Base-by-base conservation (phyloP, 352 stramenopile species). In the Thraustochytrium striatum region DNA sequence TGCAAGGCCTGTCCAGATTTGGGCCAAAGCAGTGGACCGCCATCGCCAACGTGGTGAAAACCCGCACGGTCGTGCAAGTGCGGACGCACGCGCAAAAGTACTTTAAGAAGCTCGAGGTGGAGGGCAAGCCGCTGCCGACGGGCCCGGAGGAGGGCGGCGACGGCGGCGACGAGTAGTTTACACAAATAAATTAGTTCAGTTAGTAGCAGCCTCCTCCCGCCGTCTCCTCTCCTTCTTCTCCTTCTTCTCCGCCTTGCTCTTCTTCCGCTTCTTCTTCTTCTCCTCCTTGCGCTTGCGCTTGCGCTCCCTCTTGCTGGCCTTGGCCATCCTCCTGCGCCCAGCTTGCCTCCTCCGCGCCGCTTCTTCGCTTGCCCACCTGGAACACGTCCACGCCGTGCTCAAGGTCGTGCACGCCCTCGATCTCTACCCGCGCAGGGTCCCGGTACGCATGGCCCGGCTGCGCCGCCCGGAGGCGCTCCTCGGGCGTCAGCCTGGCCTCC, bases 31-130 rank as follows among this genome's bases (percentile, higher is more conserved):
- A 98, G 82, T 99, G 96, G 96, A 98, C 98, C 83, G 97, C 97
- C 86, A 98, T 99, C 30, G 91, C 91, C 35, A 90, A 88, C 58
- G 86, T 94, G 28, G 97, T 98, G 85, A 94, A 94, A 81, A 98
- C 93, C 28, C 87, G 95, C 69, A 97, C 92, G 3, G 87, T 96
- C 5, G 94, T 97, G 39, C 95, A 99, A 82, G 98, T 98, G 79
- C 92, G 95, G 11, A 97, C 91, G 2, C 95, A 98, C 78, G 95
- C 95, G 0, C 95, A 98, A 85, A 98, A 98, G 79, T 98, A 97
- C 83, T 92, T 93, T 81, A 87, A 92, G 65, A 94, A 94, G 79
- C 82, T 92, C 35, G 65, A 75, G 21, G 41, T 32, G 9, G 65
- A 75, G 28, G n/a, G 43, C 33, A 38, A 30, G 11, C 65, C n/a